A percentile compares a stretch with the other conserved stretches of the same genome.
phyloP scores from a whole-genome alignment of 345 rosid genomes.

The Gossypium raimondii region DNA sequence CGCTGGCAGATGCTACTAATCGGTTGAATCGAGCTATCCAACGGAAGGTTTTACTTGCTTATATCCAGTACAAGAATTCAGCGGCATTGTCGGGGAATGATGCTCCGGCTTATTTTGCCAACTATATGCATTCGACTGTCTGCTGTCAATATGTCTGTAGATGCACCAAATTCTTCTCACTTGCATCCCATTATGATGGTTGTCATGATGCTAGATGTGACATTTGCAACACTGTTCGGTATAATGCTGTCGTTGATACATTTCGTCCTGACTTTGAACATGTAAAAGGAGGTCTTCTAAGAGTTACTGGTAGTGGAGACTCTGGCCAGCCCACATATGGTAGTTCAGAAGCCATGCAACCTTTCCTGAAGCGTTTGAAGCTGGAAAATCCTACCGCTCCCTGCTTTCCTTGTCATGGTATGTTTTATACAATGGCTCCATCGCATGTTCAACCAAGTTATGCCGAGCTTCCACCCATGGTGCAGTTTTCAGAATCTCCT shows the following conservation, averaged over 20 bases:
- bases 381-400: conserved; percentile 12
- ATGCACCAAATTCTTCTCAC: conserved; percentile 16
- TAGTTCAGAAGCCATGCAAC: conserved; percentile 21
- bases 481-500: conserved; percentile 34
- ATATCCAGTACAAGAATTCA: conserved; percentile 24
- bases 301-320: conserved; percentile 4
- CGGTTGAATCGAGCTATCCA: conserved; percentile 5
- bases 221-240: conserved; percentile 24
- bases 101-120: conserved; percentile 22
- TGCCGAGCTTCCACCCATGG: conserved; percentile 27
- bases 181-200: conserved; percentile 29
- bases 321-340: conserved; percentile 13
- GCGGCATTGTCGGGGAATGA: background rate
- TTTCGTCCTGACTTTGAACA: background rate
- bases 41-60: conserved; percentile 22
- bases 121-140: conserved; percentile 26
- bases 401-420: conserved; percentile 16
- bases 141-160: conserved; percentile 23
- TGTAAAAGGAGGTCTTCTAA: background rate
- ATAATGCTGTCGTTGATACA: background rate
- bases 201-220: conserved; percentile 20
- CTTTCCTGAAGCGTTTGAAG: conserved; percentile 28
- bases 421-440: conserved; percentile 19
- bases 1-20: conserved; percentile 2
- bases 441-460: conserved; percentile 17